Base-by-base conservation (phyloP, 768 basidiomycete species). In the Suillus discolor region DNA sequence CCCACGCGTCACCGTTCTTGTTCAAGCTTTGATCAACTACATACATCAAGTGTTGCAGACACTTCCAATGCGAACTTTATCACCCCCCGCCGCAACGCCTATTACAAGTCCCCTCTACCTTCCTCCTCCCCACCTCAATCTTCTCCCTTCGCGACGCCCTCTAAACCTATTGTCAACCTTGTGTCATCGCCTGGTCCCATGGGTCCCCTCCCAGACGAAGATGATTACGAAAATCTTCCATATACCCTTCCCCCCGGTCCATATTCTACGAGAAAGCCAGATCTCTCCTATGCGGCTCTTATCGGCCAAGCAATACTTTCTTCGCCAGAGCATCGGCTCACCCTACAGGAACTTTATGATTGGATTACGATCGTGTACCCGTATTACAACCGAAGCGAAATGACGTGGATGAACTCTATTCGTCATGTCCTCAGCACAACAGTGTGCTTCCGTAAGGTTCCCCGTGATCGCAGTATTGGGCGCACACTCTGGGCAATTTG, bases 361-460 rank as follows among this genome's bases (percentile, higher is more conserved):
- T 99, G 88, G 86, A 96, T 99, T 72, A 94, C 93, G 55, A 92
- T 91, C 49, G 93, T 93, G 11, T 96, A 95, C 78, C 96, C 97
- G 8, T 89, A 90, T 74, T 99, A 94, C 80, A 94, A 94, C 77
- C 90, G 92, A 65, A 91, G 91, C 25, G 96, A 98, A 71, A 87
- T 91, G 4, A 97, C 95, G 7, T 99, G 97, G 97, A 96, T 96
- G 88, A 97, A 97, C 77, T 96, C 94, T 63, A 94, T 99, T 66
- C 87, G 97, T n/a, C 96, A 99, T 77, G 96, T 96, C 57, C 84
- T 99, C 31, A 95, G 93, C 68, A 94, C 96, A 4, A 97, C 96
- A 53, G 87, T 91, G 44, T 91, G 91, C 71, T 98, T 97, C 77
- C 87, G 94, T 68, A 97, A 97, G 71, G 87, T 91, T 0, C 86